Base-by-base conservation (phyloP, 2,329 filamentous ascomycete genomes). In the Hypoxylon sp. region DNA sequence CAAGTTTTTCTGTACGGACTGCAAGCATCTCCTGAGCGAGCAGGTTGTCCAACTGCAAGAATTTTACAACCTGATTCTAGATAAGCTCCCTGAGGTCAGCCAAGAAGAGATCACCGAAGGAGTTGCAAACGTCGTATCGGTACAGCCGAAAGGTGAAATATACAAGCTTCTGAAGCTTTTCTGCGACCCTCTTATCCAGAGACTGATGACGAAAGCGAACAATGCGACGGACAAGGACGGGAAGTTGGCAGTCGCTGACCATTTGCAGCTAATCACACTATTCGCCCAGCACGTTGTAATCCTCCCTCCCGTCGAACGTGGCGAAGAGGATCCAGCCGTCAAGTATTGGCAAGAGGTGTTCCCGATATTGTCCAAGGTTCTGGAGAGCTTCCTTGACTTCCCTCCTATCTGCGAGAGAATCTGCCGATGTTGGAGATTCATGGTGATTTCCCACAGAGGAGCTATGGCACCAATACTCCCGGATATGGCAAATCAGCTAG, bases 71-170 rank as follows among this genome's bases (percentile, higher is more conserved):
- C 90, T 92, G 69, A 91, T 97, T 48, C 85, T 98, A 36, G 93
- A 97, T 77, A 92, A 91, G 72, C 84, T 99, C 14, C 94, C 94
- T 6, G 88, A 90, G 11, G 84, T 88, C 45, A 98, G 95, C 76
- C 94, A 97, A 79, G 94, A 98, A 77, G 96, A 99, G 78, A 88
- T 99, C 51, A 98, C 96, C 0, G 95, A 99, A 77, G 96, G 96
- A 69, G 94, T 98, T 46, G 94, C 96, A 9, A 92, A 90, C 50
- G 94, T 99, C 14, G 90, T 99, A 55, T 92, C 93, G 9, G 93
- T 91, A 52, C 94, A 97, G 76, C 93, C 93, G 4, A 80, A 89
- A 22, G 85, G 89, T 42, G 92, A 96, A 74, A 88, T 94, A 18
- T 96, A 97, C 78, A 88, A 88, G 63, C 89, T 93, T 2, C 85